These are phyloP conservation scores for Fraxinus greggii DNA, from an alignment of 305 asterid genomes.

Conservation along the genomic window DNA sequence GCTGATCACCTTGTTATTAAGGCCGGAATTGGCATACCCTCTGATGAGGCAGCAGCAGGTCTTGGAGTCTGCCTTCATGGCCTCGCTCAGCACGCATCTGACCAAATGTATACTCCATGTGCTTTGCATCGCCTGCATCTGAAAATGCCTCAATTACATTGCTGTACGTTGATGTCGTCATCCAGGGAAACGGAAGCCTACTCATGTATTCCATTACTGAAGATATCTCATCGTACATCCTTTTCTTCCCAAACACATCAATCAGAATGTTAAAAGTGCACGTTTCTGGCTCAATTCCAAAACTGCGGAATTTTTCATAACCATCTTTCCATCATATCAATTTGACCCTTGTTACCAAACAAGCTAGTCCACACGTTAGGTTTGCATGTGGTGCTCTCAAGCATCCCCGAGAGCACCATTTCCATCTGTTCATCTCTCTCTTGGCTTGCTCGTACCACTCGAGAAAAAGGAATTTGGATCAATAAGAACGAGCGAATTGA, in stretches of 20 bases:
- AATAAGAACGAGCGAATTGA: not conserved
- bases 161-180: constrained; percentile 83
- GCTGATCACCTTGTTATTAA: constrained; percentile 77
- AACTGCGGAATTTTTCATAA: constrained; percentile 71
- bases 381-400: constrained; percentile 43
- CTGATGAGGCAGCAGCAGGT: constrained; percentile 82
- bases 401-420: constrained; percentile 67
- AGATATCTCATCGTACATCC: constrained; percentile 88
- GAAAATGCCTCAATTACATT: constrained; percentile 89
- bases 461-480: not conserved
- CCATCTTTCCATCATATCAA: constrained; percentile 91
- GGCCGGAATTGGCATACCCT: constrained; percentile 81
- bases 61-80: constrained; percentile 72
- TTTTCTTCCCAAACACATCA: constrained; percentile 82
- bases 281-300: constrained; percentile 81
- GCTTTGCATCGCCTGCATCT: constrained; percentile 69
- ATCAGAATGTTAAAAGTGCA: constrained; percentile 77
- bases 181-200: constrained; percentile 80
- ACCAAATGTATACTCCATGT: constrained; percentile 82
- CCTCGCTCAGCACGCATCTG: constrained; percentile 74
- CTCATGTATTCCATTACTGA: constrained; percentile 96
- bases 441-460: not conserved
- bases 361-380: constrained; percentile 91
- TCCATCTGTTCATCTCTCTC: constrained; percentile 60
- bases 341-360: constrained; percentile 76